These are phyloP conservation scores for Oropetium thomaeum DNA, from an alignment of 176 grass and related monocot species.

Conservation along the genomic window DNA sequence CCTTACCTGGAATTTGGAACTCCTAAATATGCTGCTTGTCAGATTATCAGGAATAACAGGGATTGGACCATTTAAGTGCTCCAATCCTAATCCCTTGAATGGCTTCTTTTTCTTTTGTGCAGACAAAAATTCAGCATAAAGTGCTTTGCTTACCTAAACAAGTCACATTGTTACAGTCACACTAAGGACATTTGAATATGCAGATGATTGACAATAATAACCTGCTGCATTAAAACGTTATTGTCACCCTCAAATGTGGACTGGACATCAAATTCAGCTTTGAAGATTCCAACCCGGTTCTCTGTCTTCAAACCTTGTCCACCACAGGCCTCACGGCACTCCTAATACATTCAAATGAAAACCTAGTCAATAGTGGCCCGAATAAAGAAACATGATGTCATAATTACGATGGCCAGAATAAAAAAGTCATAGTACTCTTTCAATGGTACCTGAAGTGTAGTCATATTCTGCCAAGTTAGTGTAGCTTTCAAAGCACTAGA, in stretches of 20 bases:
- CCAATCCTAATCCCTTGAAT: slow-evolving; percentile 77
- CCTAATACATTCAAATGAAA: slow-evolving; percentile 47
- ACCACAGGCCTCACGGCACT: slow-evolving; percentile 92
- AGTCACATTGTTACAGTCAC: slow-evolving; percentile 30
- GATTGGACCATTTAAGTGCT: slow-evolving; percentile 78
- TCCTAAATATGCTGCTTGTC: slow-evolving; percentile 66
- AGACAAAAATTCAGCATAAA: slow-evolving; percentile 71
- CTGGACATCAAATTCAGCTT: slow-evolving; percentile 98
- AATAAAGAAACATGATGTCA: slow-evolving; percentile 22
- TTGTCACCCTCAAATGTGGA: slow-evolving; percentile 99
- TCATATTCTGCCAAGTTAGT: slow-evolving; percentile 95
- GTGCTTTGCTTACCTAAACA: slow-evolving; percentile 95
- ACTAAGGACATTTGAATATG: slow-evolving; percentile 25
- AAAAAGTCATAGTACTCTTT: slow-evolving; percentile 3
- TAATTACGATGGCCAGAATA: background rate
- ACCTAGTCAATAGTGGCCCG: slow-evolving; percentile 6
- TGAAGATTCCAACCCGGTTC: slow-evolving; percentile 85
- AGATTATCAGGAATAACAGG: slow-evolving; percentile 73
- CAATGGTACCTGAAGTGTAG: slow-evolving; percentile 71
- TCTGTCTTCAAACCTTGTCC: slow-evolving; percentile 97
- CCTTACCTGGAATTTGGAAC: slow-evolving; percentile 85
- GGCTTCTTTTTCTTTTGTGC: slow-evolving; percentile 63
- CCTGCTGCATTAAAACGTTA: slow-evolving; percentile 96
- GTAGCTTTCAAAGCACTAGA: slow-evolving; percentile 96
- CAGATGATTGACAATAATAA: slow-evolving; percentile 31